Evolutionary conservation across 164 flowering plant species (phyloP).

Genomic region (Liriodendron chinense): DNA sequence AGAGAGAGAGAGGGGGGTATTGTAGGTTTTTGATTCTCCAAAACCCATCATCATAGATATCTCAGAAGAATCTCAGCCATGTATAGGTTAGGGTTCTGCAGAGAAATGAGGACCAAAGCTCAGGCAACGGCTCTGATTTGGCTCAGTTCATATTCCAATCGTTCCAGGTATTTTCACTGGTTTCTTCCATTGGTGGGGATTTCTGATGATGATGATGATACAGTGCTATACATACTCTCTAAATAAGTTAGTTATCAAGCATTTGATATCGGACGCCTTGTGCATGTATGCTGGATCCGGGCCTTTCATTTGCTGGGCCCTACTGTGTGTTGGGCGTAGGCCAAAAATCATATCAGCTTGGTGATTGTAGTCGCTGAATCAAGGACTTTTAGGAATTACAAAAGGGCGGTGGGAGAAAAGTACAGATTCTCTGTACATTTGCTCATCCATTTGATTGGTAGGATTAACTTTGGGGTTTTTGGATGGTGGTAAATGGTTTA

Average conservation of each 20-base stretch:
- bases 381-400: too few relatives aligned
- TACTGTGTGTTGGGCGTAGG: neutral
- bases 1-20: too few relatives aligned
- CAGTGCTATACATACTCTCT: neutral
- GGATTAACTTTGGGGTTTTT: too few relatives aligned
- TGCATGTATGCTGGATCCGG: neutral
- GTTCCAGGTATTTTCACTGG: neutral
- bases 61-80: neutral
- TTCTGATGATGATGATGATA: neutral
- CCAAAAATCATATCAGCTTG: too few relatives aligned
- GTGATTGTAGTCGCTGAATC: too few relatives aligned
- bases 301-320: neutral
- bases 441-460: too few relatives aligned
- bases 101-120: neutral
- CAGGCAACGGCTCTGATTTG: neutral
- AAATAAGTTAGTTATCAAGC: neutral
- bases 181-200: neutral
- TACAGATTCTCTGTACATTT: too few relatives aligned
- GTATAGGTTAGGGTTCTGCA: neutral
- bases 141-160: neutral
- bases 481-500: too few relatives aligned
- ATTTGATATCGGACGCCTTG: neutral
- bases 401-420: too few relatives aligned
- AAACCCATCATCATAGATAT: too few relatives aligned
- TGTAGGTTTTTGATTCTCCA: too few relatives aligned